Percentiles rank a stretch among this genome's conserved stretches.
These are phyloP conservation scores for Ustilago nuda DNA, from an alignment of 1,284 basidiomycete genomes.

Conservation along the genomic window DNA sequence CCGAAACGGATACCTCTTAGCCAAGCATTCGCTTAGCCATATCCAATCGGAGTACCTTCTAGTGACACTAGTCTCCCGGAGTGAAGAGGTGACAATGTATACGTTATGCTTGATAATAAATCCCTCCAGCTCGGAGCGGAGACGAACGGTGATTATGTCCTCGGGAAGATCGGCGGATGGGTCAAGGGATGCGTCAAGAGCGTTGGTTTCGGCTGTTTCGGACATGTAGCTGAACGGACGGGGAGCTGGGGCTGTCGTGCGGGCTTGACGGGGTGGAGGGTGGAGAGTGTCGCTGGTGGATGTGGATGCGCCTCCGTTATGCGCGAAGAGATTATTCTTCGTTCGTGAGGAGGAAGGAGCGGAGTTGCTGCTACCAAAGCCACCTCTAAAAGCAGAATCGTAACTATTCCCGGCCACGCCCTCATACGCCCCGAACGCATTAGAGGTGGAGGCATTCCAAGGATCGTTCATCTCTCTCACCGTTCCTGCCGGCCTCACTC, in stretches of 20 bases:
- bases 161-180: constrained; percentile 41
- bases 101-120: constrained; percentile 57
- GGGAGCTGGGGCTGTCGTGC: constrained; percentile 10
- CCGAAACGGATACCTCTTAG: constrained; percentile 57
- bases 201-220: constrained; percentile 40
- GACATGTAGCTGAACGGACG: constrained; percentile 51
- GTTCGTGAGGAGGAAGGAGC: constrained; percentile 13
- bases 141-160: constrained; percentile 40
- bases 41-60: constrained; percentile 60
- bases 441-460: constrained; percentile 30
- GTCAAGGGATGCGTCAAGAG: constrained; percentile 32
- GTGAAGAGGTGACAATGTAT: constrained; percentile 43
- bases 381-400: constrained; percentile 34
- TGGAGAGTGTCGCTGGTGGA: constrained; percentile 5
- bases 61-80: constrained; percentile 40
- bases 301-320: constrained; percentile 11
- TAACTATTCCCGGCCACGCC: constrained; percentile 18
- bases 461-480: constrained; percentile 53
- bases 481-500: constrained; percentile 22
- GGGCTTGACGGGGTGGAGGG: constrained; percentile 12
- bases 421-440: constrained; percentile 20
- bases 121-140: constrained; percentile 45
- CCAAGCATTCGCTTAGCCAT: constrained; percentile 51
- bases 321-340: constrained; percentile 17
- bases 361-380: constrained; percentile 26